Evolutionary conservation across 2,329 filamentous ascomycete genomes (phyloP), one percentile per base, ranked within the genome.

Genomic region (Plectosphaerella cucumerina): DNA sequence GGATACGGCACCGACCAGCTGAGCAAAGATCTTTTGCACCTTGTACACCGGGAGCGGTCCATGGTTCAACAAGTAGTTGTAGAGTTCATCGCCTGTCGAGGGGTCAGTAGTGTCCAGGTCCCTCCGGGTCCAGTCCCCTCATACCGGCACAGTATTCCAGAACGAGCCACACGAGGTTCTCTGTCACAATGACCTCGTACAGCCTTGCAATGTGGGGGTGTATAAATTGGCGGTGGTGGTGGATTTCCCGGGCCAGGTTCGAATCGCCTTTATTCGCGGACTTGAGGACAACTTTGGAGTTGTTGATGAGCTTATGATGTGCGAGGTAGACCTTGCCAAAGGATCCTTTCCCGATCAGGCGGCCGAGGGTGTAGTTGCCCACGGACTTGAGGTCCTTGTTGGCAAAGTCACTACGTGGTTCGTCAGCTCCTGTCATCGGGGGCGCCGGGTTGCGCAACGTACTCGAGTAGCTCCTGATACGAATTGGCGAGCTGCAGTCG

Each of bases 261-360:
- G 90, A 84, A 69, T 99, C 94, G 65, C 92, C 87, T 69, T 96
- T 97, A 67, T 94, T 93, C 56, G 94, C 94, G 54, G 92, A 97
- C 73, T 99, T 99, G 72, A 99, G 89, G 34, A 99, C 94, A 61
- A 99, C 94, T 84, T 97, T 97, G 66, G 92, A 96, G 64, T 92
- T 93, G 84, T 97, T 97, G 64, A 90, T 97, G 69, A 99, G 90
- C 70, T 97, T 97, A 71, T 99, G 94, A 44, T 86, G 85, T 52
- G 93, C 94, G 53, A 99, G 80, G 70, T 99, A 99, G 63, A 99
- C 94, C 73, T 97, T 97, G 62, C 94, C 94, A 71, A 99, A 99
- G 57, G 92, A 97, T 52, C 94, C 94, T 67, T 97, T 99, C 59
- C 94, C 94, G 66, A 99, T 96, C 52, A 99, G 77, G 53, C 86